These are phyloP conservation scores for Globisporangium cederbergense DNA, from an alignment of 352 stramenopile species.

Conservation along the genomic window DNA sequence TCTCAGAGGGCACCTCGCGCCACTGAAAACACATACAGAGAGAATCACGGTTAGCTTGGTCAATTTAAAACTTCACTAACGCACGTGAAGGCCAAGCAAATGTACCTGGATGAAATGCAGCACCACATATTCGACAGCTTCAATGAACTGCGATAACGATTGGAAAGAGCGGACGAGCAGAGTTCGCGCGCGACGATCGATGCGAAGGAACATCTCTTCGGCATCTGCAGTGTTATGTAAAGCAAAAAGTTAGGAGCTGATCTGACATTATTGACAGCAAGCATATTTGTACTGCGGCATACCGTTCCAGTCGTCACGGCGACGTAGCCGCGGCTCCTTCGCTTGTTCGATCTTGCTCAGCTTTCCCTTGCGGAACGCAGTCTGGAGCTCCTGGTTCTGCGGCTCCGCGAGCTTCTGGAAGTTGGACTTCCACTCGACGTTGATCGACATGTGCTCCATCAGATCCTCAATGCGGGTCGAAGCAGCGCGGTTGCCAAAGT, in stretches of 20 bases:
- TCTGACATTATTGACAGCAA: not conserved
- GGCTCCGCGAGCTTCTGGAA: slow-evolving; percentile 80
- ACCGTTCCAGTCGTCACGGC: slow-evolving; percentile 78
- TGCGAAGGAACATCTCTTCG: slow-evolving; percentile 72
- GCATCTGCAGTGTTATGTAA: slow-evolving; percentile 1
- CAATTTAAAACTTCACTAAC: not conserved
- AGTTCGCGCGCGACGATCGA: slow-evolving; percentile 68
- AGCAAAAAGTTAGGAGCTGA: not conserved
- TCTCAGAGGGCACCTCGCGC: slow-evolving; percentile 63
- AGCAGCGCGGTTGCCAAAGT: slow-evolving; percentile 75
- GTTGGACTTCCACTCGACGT: slow-evolving; percentile 85
- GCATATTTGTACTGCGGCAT: slow-evolving; percentile 1
- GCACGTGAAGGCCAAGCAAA: too few species aligned
- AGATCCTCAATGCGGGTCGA: slow-evolving; percentile 75
- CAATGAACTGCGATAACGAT: slow-evolving; percentile 67
- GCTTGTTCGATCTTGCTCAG: slow-evolving; percentile 28
- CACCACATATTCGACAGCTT: slow-evolving; percentile 73
- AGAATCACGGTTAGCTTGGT: too few species aligned
- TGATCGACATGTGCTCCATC: slow-evolving; percentile 88
- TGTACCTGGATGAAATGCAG: slow-evolving; percentile 80
- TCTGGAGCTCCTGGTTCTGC: slow-evolving; percentile 71
- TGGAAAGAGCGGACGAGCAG: slow-evolving; percentile 68
- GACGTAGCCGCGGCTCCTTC: slow-evolving; percentile 38
- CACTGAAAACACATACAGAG: slow-evolving; percentile 35
- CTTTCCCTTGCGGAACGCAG: slow-evolving; percentile 65